Evolutionary conservation across 805 yeast species (phyloP).

Genomic region (Danielia oregonensis): DNA sequence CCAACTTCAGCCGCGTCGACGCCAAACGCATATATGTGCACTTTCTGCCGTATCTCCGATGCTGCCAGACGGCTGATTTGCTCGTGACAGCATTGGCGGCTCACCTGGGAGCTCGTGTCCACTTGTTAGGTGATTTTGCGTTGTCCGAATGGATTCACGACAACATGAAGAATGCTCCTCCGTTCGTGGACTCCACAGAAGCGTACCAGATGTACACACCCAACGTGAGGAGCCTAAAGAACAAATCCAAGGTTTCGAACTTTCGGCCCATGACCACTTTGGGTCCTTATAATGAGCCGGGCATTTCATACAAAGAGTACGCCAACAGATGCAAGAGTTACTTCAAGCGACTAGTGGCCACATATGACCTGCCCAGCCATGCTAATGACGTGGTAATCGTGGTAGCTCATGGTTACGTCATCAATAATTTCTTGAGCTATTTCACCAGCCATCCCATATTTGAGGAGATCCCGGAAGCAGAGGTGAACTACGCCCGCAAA

Average conservation of each 20-base stretch:
- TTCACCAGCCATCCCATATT: conserved; percentile 43
- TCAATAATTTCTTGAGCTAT: conserved; percentile 35
- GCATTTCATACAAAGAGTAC: conserved; percentile 36
- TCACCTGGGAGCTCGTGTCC: conserved; percentile 32
- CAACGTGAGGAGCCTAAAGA: conserved; percentile 32
- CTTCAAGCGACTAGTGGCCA: conserved; percentile 39
- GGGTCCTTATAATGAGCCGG: conserved; percentile 42
- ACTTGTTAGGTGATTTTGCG: conserved; percentile 42
- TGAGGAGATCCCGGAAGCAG: conserved; percentile 41
- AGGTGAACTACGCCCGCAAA: conserved; percentile 30
- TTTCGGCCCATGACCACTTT: conserved; percentile 41
- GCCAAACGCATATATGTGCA: conserved; percentile 28
- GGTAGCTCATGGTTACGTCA: conserved; percentile 40
- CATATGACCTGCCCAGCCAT: conserved; percentile 36
- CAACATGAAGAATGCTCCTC: conserved; percentile 39
- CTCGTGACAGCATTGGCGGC: conserved; percentile 27
- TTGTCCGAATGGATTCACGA: conserved; percentile 45
- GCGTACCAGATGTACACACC: conserved; percentile 46
- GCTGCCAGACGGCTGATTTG: conserved; percentile 43
- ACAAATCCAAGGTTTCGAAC: conserved; percentile 31
- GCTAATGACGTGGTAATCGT: conserved; percentile 32
- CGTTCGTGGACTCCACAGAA: conserved; percentile 40
- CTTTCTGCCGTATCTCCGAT: conserved; percentile 41
- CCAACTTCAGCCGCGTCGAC: conserved; percentile 16
- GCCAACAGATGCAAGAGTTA: conserved; percentile 36